Conservation (phyloP, 345 rosid species). For the Melaleuca quinquenervia region DNA sequence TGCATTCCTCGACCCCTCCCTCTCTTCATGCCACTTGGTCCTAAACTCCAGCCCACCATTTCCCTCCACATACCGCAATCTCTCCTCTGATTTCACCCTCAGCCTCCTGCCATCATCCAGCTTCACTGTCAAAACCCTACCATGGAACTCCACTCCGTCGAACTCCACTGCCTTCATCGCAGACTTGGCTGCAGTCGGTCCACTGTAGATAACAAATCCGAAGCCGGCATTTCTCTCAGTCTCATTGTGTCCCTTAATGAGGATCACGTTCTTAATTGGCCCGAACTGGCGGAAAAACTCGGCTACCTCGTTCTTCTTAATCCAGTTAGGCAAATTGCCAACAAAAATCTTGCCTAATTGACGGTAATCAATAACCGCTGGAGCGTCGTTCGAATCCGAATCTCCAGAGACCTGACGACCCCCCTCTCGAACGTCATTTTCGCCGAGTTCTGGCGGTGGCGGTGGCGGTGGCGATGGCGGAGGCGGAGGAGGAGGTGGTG, state of each 20-base stretch:
- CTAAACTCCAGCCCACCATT: conserved; percentile 31
- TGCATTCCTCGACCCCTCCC: conserved; percentile 46
- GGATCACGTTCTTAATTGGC: conserved; percentile 53
- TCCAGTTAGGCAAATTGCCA: conserved; percentile 84
- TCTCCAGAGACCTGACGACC: conserved; percentile 8
- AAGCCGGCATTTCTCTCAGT: conserved; percentile 72
- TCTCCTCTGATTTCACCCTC: conserved; percentile 50
- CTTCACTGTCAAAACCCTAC: conserved; percentile 82
- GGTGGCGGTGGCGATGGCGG: conserved; percentile 4
- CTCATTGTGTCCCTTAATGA: conserved; percentile 60
- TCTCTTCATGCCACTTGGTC: conserved; percentile 80
- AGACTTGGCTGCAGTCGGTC: conserved; percentile 36
- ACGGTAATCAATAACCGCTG: conserved; percentile 23
- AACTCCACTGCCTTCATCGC: conserved; percentile 81
- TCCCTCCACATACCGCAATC: conserved; percentile 57
- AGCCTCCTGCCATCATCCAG: conserved; percentile 78
- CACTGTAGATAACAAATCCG: conserved; percentile 65
- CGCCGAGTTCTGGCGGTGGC: background rate
- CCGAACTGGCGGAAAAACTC: conserved; percentile 90
- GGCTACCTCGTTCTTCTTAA: conserved; percentile 53
- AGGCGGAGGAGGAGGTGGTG: conserved; percentile 48
- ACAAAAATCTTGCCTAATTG: conserved; percentile 79
- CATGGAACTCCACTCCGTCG: conserved; percentile 87
- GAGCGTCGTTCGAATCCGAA: background rate
- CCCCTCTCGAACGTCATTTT: background rate